A percentile compares a stretch with the other conserved stretches of the same genome.
Evolutionary conservation across 768 basidiomycete species (phyloP).

Genomic region (Rubroboletus satanas): DNA sequence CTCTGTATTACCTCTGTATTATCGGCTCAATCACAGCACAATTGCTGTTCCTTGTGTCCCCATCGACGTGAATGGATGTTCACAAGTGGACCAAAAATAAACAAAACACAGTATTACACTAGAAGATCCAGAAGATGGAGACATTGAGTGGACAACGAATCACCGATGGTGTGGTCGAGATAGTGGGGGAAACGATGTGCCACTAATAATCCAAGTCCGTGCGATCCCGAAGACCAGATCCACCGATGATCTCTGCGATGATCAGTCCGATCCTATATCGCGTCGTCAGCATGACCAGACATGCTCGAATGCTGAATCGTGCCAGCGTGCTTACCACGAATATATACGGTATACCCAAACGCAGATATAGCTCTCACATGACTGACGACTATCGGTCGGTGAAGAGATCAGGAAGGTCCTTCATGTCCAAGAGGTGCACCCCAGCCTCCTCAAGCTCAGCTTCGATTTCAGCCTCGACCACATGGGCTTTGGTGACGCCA

Average conservation of each 20-base stretch:
- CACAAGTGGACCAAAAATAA: conserved; percentile 4
- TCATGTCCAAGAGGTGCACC: conserved; percentile 62
- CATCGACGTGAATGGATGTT: not conserved
- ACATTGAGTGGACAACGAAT: not conserved
- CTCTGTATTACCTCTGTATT: too few species aligned
- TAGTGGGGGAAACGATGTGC: not conserved
- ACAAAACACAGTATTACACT: conserved; percentile 1
- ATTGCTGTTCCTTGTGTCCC: too few species aligned
- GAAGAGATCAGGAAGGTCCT: conserved; percentile 57
- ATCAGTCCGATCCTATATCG: not conserved
- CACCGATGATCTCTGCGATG: not conserved
- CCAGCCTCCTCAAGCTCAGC: conserved; percentile 67
- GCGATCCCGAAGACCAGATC: not conserved
- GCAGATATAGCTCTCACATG: not conserved
- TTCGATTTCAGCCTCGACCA: conserved; percentile 59
- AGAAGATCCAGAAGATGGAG: not conserved
- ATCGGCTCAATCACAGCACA: too few species aligned
- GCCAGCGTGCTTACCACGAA: conserved; percentile 12
- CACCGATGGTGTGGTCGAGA: not conserved
- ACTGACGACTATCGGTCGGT: conserved; percentile 43
- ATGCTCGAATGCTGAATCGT: not conserved
- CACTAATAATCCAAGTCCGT: not conserved
- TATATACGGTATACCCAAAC: not conserved
- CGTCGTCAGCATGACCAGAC: not conserved
- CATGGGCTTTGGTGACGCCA: conserved; percentile 46